phyloP scores from a whole-genome alignment of 2,329 filamentous ascomycete species.

The Neophaeococcomyces mojaviensis region DNA sequence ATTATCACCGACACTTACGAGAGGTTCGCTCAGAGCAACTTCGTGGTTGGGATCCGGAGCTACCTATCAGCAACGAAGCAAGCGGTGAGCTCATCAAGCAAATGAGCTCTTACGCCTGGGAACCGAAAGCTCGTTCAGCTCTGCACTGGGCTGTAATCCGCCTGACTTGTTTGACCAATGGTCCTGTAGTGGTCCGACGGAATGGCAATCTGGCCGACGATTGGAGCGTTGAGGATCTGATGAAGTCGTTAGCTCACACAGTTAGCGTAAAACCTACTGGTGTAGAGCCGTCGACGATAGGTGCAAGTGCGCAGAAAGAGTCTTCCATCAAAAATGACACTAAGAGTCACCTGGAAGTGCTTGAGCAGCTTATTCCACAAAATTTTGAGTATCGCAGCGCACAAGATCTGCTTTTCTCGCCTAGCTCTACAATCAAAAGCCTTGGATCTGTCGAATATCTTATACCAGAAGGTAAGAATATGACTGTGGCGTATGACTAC shows the following conservation, averaged over 20 bases:
- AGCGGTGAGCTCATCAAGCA: slow-evolving; percentile 11
- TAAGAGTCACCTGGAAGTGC: no score
- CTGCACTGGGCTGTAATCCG: slow-evolving; percentile 16
- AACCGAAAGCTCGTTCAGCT: slow-evolving; percentile 13
- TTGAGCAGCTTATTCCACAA: no score
- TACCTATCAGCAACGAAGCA: slow-evolving; percentile 11
- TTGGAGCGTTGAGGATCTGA: slow-evolving; percentile 9
- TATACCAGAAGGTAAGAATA: slow-evolving; percentile 6
- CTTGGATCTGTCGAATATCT: neutral
- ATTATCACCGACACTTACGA: slow-evolving; percentile 8
- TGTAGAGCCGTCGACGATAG: neutral
- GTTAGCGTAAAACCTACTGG: neutral
- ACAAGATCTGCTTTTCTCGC: no score
- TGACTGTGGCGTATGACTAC: slow-evolving; percentile 17
- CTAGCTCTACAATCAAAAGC: neutral
- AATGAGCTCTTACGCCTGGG: slow-evolving; percentile 7
- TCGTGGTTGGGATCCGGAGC: slow-evolving; percentile 7
- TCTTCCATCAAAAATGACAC: no score
- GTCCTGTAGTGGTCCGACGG: slow-evolving; percentile 8
- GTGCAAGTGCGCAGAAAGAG: neutral
- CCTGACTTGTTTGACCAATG: slow-evolving; percentile 14
- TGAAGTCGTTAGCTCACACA: neutral
- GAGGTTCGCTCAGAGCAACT: slow-evolving; percentile 13
- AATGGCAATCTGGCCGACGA: slow-evolving; percentile 1
- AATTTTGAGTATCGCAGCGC: no score